Percentiles rank a stretch among this genome's conserved stretches.
Evolutionary conservation across 208 protist species (phyloP).

Genomic region (Leptomonas seymouri): DNA sequence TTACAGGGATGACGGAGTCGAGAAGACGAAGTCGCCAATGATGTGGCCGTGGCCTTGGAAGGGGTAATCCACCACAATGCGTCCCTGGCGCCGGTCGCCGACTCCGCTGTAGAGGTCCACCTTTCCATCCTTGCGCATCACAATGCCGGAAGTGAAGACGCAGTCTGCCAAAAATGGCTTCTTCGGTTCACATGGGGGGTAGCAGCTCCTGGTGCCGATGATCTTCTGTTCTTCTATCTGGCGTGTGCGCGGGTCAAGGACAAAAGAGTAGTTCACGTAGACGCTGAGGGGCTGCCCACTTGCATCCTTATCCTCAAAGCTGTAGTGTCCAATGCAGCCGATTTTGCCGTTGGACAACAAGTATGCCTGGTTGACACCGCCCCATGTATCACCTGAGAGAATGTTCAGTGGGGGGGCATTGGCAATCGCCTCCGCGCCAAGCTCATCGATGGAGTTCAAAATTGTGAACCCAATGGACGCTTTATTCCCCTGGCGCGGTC

Average conservation of each 20-base stretch:
- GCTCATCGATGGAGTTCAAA: slow-evolving; percentile 48
- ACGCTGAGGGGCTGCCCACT: slow-evolving; percentile 41
- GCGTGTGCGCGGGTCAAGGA: slow-evolving; percentile 54
- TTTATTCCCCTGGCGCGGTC: slow-evolving; percentile 43
- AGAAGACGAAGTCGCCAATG: slow-evolving; percentile 39
- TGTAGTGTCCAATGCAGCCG: slow-evolving; percentile 75
- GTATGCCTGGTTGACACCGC: slow-evolving; percentile 70
- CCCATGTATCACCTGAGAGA: slow-evolving; percentile 56
- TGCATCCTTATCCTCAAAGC: slow-evolving; percentile 51
- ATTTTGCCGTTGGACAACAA: slow-evolving; percentile 55
- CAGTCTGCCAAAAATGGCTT: slow-evolving; percentile 49
- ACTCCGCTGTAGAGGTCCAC: slow-evolving; percentile 73
- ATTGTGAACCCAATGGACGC: slow-evolving; percentile 61
- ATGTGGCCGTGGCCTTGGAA: slow-evolving; percentile 62
- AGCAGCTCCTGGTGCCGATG: slow-evolving; percentile 64
- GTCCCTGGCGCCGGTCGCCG: slow-evolving; percentile 59
- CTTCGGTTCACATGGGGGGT: slow-evolving; percentile 50
- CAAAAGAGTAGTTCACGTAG: slow-evolving; percentile 70
- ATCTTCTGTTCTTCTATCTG: slow-evolving; percentile 40
- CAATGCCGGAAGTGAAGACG: slow-evolving; percentile 62
- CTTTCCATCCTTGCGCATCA: slow-evolving; percentile 68
- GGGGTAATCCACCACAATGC: slow-evolving; percentile 74
- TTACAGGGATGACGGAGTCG: slow-evolving; percentile 12
- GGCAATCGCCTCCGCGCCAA: slow-evolving; percentile 49
- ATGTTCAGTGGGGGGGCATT: slow-evolving; percentile 55